Conservation (phyloP, 192 early-diverging fungal species). For the Coemansia sp. region DNA sequence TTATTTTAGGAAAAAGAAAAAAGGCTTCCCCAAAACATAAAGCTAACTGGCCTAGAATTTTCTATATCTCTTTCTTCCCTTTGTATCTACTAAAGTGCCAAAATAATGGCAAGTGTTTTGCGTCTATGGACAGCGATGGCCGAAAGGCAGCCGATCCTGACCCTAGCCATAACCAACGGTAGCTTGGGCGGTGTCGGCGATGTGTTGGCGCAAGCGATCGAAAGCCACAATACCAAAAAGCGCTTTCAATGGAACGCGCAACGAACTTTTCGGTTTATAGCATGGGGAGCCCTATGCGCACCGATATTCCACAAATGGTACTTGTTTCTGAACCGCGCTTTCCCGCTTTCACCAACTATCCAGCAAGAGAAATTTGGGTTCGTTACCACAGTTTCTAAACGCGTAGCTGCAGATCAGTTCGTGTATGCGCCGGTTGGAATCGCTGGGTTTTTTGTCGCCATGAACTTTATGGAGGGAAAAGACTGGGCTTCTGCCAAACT, state of each 20-base stretch:
- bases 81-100: not conserved
- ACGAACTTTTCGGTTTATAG: slow-evolving; percentile 61
- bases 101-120: slow-evolving; percentile 21
- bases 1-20: too few species aligned
- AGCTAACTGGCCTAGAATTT: not conserved
- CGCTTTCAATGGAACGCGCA: slow-evolving; percentile 30
- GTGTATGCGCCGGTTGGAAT: slow-evolving; percentile 70
- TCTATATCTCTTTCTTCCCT: not conserved
- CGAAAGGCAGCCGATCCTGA: slow-evolving; percentile 59
- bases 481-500: slow-evolving; percentile 53
- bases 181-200: slow-evolving; percentile 63
- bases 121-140: slow-evolving; percentile 43
- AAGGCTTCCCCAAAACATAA: too few species aligned
- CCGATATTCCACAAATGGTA: slow-evolving; percentile 72
- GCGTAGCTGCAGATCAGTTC: slow-evolving; percentile 62
- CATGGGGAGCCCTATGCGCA: slow-evolving; percentile 67
- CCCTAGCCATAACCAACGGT: slow-evolving; percentile 67
- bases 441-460: slow-evolving; percentile 60
- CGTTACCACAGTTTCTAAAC: slow-evolving; percentile 40
- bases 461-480: slow-evolving; percentile 61
- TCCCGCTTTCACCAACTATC: slow-evolving; percentile 50
- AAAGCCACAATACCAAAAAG: slow-evolving; percentile 18
- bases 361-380: not conserved
- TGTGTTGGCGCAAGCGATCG: slow-evolving; percentile 61
- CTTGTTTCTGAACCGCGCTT: slow-evolving; percentile 58